Conservation (phyloP, 192 early-diverging fungal species). For the Ambispora gerdemannii region DNA sequence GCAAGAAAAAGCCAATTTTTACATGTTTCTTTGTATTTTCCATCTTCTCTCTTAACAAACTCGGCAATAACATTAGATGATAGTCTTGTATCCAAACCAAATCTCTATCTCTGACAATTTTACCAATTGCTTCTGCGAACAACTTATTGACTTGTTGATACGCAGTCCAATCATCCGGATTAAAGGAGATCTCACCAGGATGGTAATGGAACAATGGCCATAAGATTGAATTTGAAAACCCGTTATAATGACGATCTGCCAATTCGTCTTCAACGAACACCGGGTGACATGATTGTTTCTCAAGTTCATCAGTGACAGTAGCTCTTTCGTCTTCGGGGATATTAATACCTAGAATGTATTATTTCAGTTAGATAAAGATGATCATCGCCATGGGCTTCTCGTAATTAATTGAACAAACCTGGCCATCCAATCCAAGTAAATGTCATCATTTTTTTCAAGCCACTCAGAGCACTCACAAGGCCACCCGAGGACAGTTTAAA, state of each 20-base stretch:
- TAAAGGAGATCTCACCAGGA: constrained; percentile 96
- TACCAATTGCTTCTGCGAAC: constrained; percentile 90
- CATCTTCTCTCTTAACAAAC: constrained; percentile 72
- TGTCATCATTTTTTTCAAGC: constrained; percentile 89
- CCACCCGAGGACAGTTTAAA: constrained; percentile 93
- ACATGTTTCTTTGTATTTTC: constrained; percentile 62
- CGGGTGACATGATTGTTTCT: constrained; percentile 83
- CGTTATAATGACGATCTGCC: constrained; percentile 96
- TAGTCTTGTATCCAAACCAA: constrained; percentile 95
- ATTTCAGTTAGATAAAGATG: too few species aligned
- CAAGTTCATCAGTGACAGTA: constrained; percentile 63
- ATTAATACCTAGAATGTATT: constrained; percentile 85
- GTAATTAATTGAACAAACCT: constrained; percentile 58
- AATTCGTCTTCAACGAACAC: constrained; percentile 93
- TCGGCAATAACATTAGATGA: constrained; percentile 95
- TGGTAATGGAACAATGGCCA: constrained; percentile 99
- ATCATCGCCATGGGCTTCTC: too few species aligned
- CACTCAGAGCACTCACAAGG: constrained; percentile 90
- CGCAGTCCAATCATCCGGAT: constrained; percentile 90
- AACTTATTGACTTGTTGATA: constrained; percentile 88
- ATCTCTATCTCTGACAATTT: constrained; percentile 85
- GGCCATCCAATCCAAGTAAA: constrained; percentile 99
- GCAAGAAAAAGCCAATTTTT: constrained; percentile 98
- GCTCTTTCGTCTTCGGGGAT: constrained; percentile 76
- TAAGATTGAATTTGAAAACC: constrained; percentile 97